These are phyloP conservation scores for Ustilago cynodontis DNA, from an alignment of 1,284 basidiomycete species.

Conservation along the genomic window DNA sequence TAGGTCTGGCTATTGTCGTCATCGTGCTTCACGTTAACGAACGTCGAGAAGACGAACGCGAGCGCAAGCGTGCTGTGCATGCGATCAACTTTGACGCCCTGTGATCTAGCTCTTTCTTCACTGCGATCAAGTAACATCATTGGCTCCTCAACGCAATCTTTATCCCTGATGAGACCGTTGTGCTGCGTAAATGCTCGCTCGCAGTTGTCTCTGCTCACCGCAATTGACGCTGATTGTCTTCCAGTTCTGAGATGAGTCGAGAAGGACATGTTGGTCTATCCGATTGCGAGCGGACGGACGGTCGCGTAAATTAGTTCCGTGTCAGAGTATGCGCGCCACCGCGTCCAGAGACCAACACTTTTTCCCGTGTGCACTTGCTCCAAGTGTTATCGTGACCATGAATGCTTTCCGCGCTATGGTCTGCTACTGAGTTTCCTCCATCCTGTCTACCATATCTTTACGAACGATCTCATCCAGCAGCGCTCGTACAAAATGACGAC, in stretches of 20 bases:
- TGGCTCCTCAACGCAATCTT: too few species aligned
- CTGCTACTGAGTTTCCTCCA: too few species aligned
- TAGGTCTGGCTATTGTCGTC: slow-evolving; percentile 83
- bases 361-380: background rate
- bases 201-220: too few species aligned
- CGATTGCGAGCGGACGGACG: background rate
- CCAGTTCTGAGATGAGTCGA: background rate
- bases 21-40: slow-evolving; percentile 89
- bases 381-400: background rate
- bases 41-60: slow-evolving; percentile 91
- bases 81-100: slow-evolving; percentile 97
- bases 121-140: background rate
- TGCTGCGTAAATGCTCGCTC: too few species aligned
- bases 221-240: background rate
- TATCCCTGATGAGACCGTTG: too few species aligned
- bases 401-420: too few species aligned
- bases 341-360: slow-evolving; percentile 38
- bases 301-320: slow-evolving; percentile 26
- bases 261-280: background rate
- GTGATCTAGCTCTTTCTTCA: slow-evolving; percentile 68
- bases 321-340: slow-evolving; percentile 12
- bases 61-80: slow-evolving; percentile 85
- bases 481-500: slow-evolving; percentile 7
- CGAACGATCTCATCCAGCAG: too few species aligned
- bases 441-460: too few species aligned